Base-by-base conservation (phyloP, 192 early-diverging fungal genomes). In the Dimargaris xerosporica region DNA sequence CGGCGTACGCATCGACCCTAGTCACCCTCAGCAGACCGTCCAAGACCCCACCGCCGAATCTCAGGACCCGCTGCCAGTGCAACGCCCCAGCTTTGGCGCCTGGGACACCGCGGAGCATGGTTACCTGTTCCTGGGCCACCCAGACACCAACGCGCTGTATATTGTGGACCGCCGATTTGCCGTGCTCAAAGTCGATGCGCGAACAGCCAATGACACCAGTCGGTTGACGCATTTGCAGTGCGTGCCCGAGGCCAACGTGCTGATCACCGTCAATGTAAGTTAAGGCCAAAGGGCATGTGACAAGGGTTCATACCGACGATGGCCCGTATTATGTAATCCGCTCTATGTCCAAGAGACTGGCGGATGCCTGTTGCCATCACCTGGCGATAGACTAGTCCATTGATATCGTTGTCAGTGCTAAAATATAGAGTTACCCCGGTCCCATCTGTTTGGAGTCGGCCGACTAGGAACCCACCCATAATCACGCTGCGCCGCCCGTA, bases 161-260 rank as follows among this genome's bases (percentile, higher is more conserved):
- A 78, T 87, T 55, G 75, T 85, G 64, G 84, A 86, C 64, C 76
- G 79, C 45, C 59, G 66, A 16, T 79, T 89, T 51, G 75, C 80
- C 30, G 78, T 78, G 15, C 79, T 78, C 55, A 79, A 82, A 28
- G 86, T 89, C 65, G 58, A 81, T 25, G 69, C 70, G 3, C 47
- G 66, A 48, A 63, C 71, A 44, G 84, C 82, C 11, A 74, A 75
- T 25, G 72, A 80, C 13, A 76, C 76, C 25, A 78, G 80, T 29
- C 78, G 80, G 52, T 80, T 96, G 41, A 86, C 89, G 0, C 92
- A 94, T 63, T 73, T 96, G 75, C 78, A 86, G 61, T 84, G 87
- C 61, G 73, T 93, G 56, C 85, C 83, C 62, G 80, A 87, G 65
- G 75, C 79, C 58, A 91, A 91, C 52, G 83, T 83, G 7, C 70